These are phyloP conservation scores for Sodiomyces alkalinus DNA, from an alignment of 2,329 filamentous ascomycete genomes.

Conservation along the genomic window DNA sequence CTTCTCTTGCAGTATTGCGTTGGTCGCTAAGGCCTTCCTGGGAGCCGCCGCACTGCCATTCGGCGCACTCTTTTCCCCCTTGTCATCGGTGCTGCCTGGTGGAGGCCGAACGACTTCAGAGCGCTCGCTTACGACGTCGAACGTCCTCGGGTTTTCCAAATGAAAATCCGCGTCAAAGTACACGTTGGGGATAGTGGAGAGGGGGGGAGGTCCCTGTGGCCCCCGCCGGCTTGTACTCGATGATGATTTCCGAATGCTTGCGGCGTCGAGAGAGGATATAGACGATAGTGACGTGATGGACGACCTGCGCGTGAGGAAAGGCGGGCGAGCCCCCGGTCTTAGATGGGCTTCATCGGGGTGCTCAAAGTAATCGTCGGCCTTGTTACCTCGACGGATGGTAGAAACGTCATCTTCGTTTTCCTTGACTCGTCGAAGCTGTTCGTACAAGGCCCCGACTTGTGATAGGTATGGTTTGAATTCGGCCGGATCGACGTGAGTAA, in stretches of 20 bases:
- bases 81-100: conserved; percentile 35
- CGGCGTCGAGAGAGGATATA: conserved; percentile 31
- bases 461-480: conserved; percentile 74
- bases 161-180: conserved; percentile 95
- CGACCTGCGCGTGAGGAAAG: conserved; percentile 16
- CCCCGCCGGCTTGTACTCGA: conserved; percentile 39
- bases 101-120: conserved; percentile 80
- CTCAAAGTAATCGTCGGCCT: conserved; percentile 26
- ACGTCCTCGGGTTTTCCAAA: conserved; percentile 87
- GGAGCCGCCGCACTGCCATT: conserved; percentile 46
- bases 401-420: conserved; percentile 53
- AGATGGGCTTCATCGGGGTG: conserved; percentile 27
- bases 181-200: conserved; percentile 82
- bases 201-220: conserved; percentile 60
- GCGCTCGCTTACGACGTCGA: conserved; percentile 90
- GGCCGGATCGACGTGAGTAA: conserved; percentile 62
- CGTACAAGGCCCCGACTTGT: conserved; percentile 76
- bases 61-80: conserved; percentile 27
- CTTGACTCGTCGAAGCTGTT: conserved; percentile 73
- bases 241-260: conserved; percentile 27
- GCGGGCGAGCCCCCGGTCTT: conserved; percentile 25
- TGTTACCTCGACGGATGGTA: conserved; percentile 23
- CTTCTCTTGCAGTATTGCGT: conserved; percentile 95
- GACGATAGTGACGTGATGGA: conserved; percentile 33
- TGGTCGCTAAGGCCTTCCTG: conserved; percentile 82